phyloP scores from a whole-genome alignment of 1,139 yeast species.

The Dujonia santamariae region DNA sequence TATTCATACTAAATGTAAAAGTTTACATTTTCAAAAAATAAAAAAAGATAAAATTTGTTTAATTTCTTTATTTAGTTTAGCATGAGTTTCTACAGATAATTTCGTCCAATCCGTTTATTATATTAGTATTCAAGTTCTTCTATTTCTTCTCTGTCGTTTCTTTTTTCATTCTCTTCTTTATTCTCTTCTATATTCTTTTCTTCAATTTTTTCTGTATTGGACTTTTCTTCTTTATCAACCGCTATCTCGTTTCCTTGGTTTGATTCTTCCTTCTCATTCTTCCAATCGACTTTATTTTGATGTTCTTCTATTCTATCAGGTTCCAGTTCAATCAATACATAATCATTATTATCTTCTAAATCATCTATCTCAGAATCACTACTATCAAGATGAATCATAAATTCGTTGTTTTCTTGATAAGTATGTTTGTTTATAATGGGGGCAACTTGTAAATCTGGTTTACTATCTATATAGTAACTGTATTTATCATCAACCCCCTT shows the following conservation, averaged over 20 bases:
- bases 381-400: slow-evolving; percentile 19
- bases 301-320: neutral
- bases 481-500: slow-evolving; percentile 21
- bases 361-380: slow-evolving; percentile 24
- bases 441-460: slow-evolving; percentile 11
- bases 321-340: slow-evolving; percentile 13
- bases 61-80: too few relatives aligned
- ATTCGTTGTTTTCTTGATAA: slow-evolving; percentile 15
- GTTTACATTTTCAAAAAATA: too few relatives aligned
- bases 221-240: slow-evolving; percentile 2
- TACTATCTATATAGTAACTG: slow-evolving; percentile 26
- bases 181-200: neutral
- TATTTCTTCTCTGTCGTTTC: neutral
- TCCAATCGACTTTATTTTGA: neutral
- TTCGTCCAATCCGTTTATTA: neutral
- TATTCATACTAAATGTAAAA: too few relatives aligned
- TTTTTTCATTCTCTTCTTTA: neutral
- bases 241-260: neutral
- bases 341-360: slow-evolving; percentile 29
- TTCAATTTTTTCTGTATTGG: slow-evolving; percentile 1
- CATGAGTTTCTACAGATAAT: too few relatives aligned
- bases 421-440: slow-evolving; percentile 3
- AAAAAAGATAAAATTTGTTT: neutral
- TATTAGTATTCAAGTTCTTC: too few relatives aligned
- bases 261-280: neutral